Conservation (phyloP, 495 filamentous ascomycete species). For the Podospora pseudopauciseta region DNA sequence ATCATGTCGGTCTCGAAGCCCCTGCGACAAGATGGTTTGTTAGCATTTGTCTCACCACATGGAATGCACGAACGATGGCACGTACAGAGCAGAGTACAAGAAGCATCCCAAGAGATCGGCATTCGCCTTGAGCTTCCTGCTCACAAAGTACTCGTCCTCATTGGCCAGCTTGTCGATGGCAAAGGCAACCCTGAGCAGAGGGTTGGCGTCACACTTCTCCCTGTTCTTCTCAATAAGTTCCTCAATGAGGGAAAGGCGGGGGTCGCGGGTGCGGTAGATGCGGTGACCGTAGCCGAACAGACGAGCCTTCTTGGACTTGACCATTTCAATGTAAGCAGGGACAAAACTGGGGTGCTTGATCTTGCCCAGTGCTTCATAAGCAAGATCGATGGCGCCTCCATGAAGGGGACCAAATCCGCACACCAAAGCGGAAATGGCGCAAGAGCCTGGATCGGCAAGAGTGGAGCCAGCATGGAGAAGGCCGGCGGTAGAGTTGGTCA, state of each 20-base stretch:
- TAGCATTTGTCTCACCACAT: neutral
- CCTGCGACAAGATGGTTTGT: neutral
- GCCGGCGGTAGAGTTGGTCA: conserved; percentile 52
- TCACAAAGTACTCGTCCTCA: conserved; percentile 49
- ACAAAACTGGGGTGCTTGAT: conserved; percentile 40
- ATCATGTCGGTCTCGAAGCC: conserved; percentile 11
- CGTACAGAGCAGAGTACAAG: conserved; percentile 51
- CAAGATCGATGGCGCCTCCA: conserved; percentile 56
- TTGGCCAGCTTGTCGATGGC: conserved; percentile 46
- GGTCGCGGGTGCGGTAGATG: conserved; percentile 51
- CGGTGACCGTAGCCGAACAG: conserved; percentile 57
- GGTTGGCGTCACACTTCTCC: conserved; percentile 35
- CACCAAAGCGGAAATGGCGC: conserved; percentile 43
- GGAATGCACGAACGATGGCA: conserved; percentile 9
- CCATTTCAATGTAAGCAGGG: conserved; percentile 40
- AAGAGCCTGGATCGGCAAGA: conserved; percentile 45
- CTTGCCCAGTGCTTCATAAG: conserved; percentile 45
- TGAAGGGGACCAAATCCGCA: conserved; percentile 54
- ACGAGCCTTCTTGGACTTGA: conserved; percentile 48
- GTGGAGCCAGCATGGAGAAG: conserved; percentile 49
- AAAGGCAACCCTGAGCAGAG: conserved; percentile 47
- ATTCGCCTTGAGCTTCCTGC: conserved; percentile 49
- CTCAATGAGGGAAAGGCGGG: conserved; percentile 45
- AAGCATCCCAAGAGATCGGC: conserved; percentile 56
- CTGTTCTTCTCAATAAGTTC: conserved; percentile 43